Evolutionary conservation across 2,329 filamentous ascomycete genomes (phyloP), one percentile per base, ranked within the genome.

Genomic region (Ophiostoma sp.): DNA sequence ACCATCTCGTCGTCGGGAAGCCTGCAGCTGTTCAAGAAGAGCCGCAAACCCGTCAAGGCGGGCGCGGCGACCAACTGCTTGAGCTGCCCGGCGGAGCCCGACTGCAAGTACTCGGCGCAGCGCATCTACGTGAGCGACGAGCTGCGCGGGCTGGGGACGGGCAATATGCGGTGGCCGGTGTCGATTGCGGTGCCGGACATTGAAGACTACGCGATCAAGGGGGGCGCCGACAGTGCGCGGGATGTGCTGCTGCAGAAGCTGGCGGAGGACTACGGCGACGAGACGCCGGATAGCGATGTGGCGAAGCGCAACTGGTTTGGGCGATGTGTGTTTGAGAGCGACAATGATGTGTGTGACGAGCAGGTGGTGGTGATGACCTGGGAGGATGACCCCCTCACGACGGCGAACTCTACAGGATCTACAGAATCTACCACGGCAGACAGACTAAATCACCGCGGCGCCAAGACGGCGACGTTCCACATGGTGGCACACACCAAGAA

Each of bases 271-370:
- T 88, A 89, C 71, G 80, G 83, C 17, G 76, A 79, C 1, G 77
- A 79, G 7, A 86, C 83, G 0, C 81, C 84, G 4, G 78, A 81
- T 69, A 76, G 79, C 1, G 80, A 83, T n/a, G 77, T 85, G 1
- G 81, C 82, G 3, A 80, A 81, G 5, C 81, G 84, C 11, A 89
- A 89, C 73, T 90, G 93, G 93, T 98, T 93, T 76, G 95, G 95
- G 0, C 88, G 94, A n/a, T 99, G 95, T 77, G 95, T 98, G 1
- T 98, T 89, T 80, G 95, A 97, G 77, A 84, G 89, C 4, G 93
- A 96, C 80, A 99, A 98, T 79, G 89, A 96, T 76, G 95, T 98
- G 60, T 92, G 89, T 76, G 95, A 99, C 78, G 93, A 98, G 76
- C 94, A 98, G 78, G 86, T 90, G 35, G 95, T 98, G 27, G 94